Percentiles rank a stretch among this genome's conserved stretches.
Evolutionary conservation across 371 early-diverging fungal species (phyloP).

Genomic region (Mortierella sp.): DNA sequence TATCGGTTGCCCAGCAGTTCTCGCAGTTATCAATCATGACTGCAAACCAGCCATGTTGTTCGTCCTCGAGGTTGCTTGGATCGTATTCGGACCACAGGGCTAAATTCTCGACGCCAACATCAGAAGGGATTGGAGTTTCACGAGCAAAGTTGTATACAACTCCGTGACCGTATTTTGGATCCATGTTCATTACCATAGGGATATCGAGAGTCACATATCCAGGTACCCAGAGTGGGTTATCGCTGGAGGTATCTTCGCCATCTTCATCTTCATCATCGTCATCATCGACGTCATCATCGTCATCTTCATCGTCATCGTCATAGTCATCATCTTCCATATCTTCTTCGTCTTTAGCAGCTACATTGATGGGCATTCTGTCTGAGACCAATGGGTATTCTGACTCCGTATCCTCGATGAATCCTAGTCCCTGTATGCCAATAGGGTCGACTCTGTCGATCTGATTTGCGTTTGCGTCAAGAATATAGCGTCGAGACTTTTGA

Average conservation of each 20-base stretch:
- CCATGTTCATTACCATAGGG: slow-evolving; percentile 40
- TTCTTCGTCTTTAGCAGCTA: neutral
- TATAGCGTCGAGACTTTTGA: neutral
- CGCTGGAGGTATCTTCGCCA: neutral
- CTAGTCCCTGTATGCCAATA: neutral
- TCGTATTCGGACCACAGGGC: slow-evolving; percentile 39
- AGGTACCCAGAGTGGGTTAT: neutral
- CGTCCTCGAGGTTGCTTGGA: slow-evolving; percentile 14
- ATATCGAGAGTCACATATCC: slow-evolving; percentile 40
- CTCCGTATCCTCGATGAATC: neutral
- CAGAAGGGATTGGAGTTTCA: slow-evolving; percentile 27
- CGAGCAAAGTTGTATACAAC: slow-evolving; percentile 43
- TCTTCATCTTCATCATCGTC: slow-evolving; percentile 8
- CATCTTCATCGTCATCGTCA: neutral
- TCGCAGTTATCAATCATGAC: slow-evolving; percentile 39
- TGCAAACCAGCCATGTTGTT: slow-evolving; percentile 39
- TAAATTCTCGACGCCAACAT: slow-evolving; percentile 48
- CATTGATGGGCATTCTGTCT: neutral
- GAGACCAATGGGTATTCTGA: neutral
- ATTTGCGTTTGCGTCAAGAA: neutral
- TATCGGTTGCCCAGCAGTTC: slow-evolving; percentile 47
- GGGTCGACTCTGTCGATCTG: neutral
- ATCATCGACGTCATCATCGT: neutral
- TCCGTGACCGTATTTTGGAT: slow-evolving; percentile 29
- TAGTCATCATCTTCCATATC: neutral